Conservation (phyloP, 2,329 filamentous ascomycete species). For the Penicillium glabrum region DNA sequence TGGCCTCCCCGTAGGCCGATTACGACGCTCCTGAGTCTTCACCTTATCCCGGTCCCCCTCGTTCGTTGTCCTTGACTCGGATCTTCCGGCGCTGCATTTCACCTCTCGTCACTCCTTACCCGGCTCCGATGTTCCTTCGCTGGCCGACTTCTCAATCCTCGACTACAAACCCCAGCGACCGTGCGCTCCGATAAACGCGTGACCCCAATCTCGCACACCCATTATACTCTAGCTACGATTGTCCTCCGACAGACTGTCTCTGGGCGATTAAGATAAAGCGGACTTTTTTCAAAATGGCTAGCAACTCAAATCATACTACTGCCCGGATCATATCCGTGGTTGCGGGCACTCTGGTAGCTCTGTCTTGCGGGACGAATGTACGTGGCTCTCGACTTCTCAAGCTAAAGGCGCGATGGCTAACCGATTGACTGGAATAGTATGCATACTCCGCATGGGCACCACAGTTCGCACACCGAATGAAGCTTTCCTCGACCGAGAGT, state of each 20-base stretch:
- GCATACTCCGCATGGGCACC: slow-evolving; percentile 98
- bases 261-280: background rate
- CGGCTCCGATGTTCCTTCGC: slow-evolving; percentile 12
- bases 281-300: slow-evolving; percentile 13
- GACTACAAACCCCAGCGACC: slow-evolving; percentile 2
- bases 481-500: slow-evolving; percentile 85
- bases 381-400: slow-evolving; percentile 11
- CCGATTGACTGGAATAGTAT: slow-evolving; percentile 61
- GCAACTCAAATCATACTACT: slow-evolving; percentile 29
- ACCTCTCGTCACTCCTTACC: slow-evolving; percentile 11
- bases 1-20: slow-evolving; percentile 16
- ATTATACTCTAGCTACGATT: background rate
- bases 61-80: background rate
- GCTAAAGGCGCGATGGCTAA: slow-evolving; percentile 9
- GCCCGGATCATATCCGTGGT: slow-evolving; percentile 79
- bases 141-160: background rate
- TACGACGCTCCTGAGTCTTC: slow-evolving; percentile 20
- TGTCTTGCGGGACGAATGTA: slow-evolving; percentile 93
- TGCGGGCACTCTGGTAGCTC: slow-evolving; percentile 78
- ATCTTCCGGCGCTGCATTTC: background rate
- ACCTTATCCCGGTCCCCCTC: background rate
- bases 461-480: slow-evolving; percentile 84
- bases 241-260: background rate
- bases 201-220: background rate
- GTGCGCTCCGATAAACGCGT: slow-evolving; percentile 9